Evolutionary conservation across 2,329 filamentous ascomycete genomes (phyloP), one percentile per base, ranked within the genome.

Genomic region (Dryadomyces quercivorus): DNA sequence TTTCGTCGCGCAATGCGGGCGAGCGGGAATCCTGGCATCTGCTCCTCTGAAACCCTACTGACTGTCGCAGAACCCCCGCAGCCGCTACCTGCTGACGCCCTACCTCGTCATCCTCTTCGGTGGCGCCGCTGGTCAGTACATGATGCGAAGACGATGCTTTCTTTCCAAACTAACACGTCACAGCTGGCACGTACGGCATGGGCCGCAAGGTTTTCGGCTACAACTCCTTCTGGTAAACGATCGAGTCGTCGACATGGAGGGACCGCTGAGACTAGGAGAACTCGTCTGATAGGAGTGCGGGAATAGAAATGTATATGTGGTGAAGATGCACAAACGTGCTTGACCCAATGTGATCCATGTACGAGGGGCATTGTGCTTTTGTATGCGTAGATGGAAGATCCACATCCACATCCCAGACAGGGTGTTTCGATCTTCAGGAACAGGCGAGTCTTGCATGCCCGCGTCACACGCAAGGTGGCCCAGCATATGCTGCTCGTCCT

Each of bases 191-290:
- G 71, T 92, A 86, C 75, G 85, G 84, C 74, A 83, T 86, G 74
- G 72, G 76, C 68, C 85, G 87, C 67, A 82, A 86, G 74, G 73
- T 86, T 60, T 67, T 83, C 59, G 87, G 87, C 65, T 81, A 91
- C 77, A 91, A 89, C 80, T 88, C 83, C 59, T 90, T 83, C 82
- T 87, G 55, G 18, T 60, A 55, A 55, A 47, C 7, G 42, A n/a
- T 10, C 42, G n/a, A 12, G 10, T 4, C 26, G 26, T 31, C 26
- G 26, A 31, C 8, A 31, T 38, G 31, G 47, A 21, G 15, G n/a
- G 47, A 16, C 22, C 10, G 7, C 16, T 21, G 50, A 20, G 21
- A 31, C 21, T 26, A 34, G n/a, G 12, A 34, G 38, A 34, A 8
- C 15, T 26, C 18, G 18, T 22, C n/a, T 21, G 9, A 51, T 51